A percentile compares a stretch with the other conserved stretches of the same genome.
Conservation (phyloP, 2,329 filamentous ascomycete species). For the Microascus cirrosus region DNA sequence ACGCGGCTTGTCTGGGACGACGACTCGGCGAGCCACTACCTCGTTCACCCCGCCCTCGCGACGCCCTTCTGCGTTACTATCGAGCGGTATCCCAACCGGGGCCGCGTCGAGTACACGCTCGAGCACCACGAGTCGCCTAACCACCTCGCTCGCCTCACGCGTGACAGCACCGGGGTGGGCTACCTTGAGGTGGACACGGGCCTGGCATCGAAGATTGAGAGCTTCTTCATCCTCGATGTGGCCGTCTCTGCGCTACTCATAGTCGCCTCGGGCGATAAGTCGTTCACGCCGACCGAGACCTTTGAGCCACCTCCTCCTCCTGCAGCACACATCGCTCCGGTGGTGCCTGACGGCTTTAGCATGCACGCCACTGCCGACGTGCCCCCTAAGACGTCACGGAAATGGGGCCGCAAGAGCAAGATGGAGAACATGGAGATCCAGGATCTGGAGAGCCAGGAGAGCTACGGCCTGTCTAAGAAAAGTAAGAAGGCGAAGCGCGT, state of each 20-base stretch:
- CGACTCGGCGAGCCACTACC: slow-evolving; percentile 45
- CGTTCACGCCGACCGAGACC: slow-evolving; percentile 31
- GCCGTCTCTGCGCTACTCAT: slow-evolving; percentile 49
- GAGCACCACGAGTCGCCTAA: slow-evolving; percentile 53
- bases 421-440: slow-evolving; percentile 46
- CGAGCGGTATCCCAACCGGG: slow-evolving; percentile 47
- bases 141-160: slow-evolving; percentile 48
- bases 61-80: slow-evolving; percentile 51
- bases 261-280: slow-evolving; percentile 46
- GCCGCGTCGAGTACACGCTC: slow-evolving; percentile 50
- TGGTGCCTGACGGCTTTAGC: background rate
- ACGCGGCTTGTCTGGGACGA: slow-evolving; percentile 63
- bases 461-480: slow-evolving; percentile 1
- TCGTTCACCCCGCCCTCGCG: slow-evolving; percentile 53
- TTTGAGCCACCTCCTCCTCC: slow-evolving; percentile 47
- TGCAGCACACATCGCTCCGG: slow-evolving; percentile 3
- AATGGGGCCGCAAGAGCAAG: slow-evolving; percentile 21
- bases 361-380: slow-evolving; percentile 3
- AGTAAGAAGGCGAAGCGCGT: slow-evolving; percentile 12
- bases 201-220: slow-evolving; percentile 46
- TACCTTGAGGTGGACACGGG: slow-evolving; percentile 51
- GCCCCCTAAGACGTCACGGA: slow-evolving; percentile 3
- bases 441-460: slow-evolving; percentile 49
- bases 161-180: slow-evolving; percentile 47
- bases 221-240: slow-evolving; percentile 52